A percentile compares a stretch with the other conserved stretches of the same genome.
phyloP scores from a whole-genome alignment of 768 basidiomycete species.

The Dioszegia crocea region DNA sequence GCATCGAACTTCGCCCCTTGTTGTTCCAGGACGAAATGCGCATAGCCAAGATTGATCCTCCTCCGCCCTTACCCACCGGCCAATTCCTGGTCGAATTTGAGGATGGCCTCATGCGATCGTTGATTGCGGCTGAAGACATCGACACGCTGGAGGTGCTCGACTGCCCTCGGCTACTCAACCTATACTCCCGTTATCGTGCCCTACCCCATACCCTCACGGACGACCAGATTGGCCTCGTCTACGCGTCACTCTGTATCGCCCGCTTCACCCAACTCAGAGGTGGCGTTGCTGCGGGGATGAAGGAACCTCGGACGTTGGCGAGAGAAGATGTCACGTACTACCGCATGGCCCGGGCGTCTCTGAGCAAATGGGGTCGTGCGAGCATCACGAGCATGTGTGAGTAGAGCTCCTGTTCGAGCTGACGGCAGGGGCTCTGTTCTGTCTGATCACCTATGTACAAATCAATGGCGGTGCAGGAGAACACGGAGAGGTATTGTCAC shows the following conservation, averaged over 20 bases:
- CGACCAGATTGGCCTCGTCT: constrained; percentile 15
- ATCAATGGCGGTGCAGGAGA: constrained; percentile 10
- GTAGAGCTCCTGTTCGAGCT: background rate
- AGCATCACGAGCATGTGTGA: constrained; percentile 12
- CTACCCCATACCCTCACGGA: constrained; percentile 12
- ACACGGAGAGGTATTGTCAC: background rate
- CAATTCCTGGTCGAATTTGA: constrained; percentile 9
- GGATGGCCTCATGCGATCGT: constrained; percentile 7
- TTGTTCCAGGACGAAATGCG: constrained; percentile 6
- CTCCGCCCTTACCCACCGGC: background rate
- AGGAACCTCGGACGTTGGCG: constrained; percentile 5
- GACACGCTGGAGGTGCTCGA: constrained; percentile 6
- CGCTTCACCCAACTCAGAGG: constrained; percentile 2
- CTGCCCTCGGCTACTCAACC: constrained; percentile 5
- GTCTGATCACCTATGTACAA: constrained; percentile 2
- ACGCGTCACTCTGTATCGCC: constrained; percentile 13
- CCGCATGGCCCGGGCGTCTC: background rate
- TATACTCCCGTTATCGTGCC: constrained; percentile 12
- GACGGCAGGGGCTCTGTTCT: constrained; percentile 12
- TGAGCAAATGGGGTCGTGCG: constrained; percentile 10
- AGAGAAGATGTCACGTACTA: constrained; percentile 21
- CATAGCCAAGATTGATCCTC: background rate
- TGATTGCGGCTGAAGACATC: constrained; percentile 7
- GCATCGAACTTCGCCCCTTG: background rate
- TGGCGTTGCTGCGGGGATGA: constrained; percentile 1